phyloP scores from a whole-genome alignment of 2,329 filamentous ascomycete species.

The Geoglossum cookeanum region DNA sequence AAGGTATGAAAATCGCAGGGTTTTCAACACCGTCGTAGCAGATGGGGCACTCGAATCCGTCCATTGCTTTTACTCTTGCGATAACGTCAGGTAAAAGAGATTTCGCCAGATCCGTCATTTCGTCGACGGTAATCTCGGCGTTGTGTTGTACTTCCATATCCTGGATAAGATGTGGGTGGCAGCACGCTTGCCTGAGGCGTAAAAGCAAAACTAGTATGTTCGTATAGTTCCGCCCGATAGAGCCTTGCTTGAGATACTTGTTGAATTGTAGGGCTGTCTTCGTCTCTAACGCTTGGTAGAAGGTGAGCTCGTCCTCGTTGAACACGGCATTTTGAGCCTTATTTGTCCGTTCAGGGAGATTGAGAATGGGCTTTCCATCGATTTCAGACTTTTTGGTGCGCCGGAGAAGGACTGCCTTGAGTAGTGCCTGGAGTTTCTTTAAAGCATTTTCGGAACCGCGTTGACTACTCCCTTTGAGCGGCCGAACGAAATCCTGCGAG shows the following conservation, averaged over 20 bases:
- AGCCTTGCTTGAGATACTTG: constrained; percentile 50
- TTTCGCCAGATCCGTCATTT: constrained; percentile 44
- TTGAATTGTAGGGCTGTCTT: constrained; percentile 54
- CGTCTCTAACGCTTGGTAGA: constrained; percentile 48
- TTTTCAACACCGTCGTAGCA: constrained; percentile 62
- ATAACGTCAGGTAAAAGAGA: constrained; percentile 41
- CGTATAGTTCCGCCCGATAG: constrained; percentile 54
- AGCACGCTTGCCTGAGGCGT: constrained; percentile 63
- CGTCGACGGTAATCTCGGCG: constrained; percentile 30
- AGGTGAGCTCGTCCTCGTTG: constrained; percentile 40
- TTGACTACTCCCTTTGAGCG: constrained; percentile 26
- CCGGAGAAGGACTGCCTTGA: constrained; percentile 65
- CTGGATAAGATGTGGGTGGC: constrained; percentile 52
- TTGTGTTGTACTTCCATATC: constrained; percentile 36
- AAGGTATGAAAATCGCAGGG: constrained; percentile 61
- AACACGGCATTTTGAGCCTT: constrained; percentile 45
- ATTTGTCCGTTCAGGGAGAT: constrained; percentile 45
- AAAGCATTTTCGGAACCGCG: constrained; percentile 33
- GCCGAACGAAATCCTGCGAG: constrained; percentile 31
- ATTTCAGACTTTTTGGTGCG: constrained; percentile 64
- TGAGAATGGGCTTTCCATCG: constrained; percentile 59
- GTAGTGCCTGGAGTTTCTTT: constrained; percentile 49
- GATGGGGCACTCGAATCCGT: constrained; percentile 60
- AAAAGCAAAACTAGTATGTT: constrained; percentile 63
- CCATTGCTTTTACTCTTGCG: constrained; percentile 39